Evolutionary conservation across 177 flowering plant species (phyloP), one percentile per base, ranked within the genome.

Genomic region (Vitis hybrid): DNA sequence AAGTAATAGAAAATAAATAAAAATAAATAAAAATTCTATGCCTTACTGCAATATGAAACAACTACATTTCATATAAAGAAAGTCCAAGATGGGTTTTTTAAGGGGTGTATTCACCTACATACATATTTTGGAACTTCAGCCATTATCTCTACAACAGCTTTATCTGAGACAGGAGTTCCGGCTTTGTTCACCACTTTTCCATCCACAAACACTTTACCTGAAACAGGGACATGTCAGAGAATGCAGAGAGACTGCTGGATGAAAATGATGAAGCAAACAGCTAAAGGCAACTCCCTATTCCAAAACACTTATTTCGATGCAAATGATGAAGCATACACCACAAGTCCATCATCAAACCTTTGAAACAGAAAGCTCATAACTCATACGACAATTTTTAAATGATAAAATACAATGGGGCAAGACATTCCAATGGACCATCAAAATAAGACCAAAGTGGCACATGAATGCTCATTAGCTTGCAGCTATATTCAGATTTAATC

Each of bases 71-170:
- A 52, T 51, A 49, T 10, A 17, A 24, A 24, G 15, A 60, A 54
- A 49, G 18, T 60, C 27, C 66, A 60, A 56, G 24, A 51, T 49
- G 14, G 60, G 60, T 48, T 56, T 56, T 51, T 27, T 70, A 71
- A 30, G 48, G 65, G 67, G 80, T 78, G 68, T 81, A 81, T 83
- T 93, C 94, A 95, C 99, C 99, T 93, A 87, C 99, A 95, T 89
- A 95, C 99, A 80, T 90, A 95, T 95, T 93, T 95, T 61, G 99
- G 99, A 77, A 90, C 74, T 83, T 89, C 91, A 60, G 96, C 99
- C 50, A n/a, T 85, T 75, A 95, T 95, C 84, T 95, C 92, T 52
- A 95, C 91, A 67, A 78, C 68, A 54, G 97, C 79, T 72, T 88
- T 84, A 57, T 91, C 92, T 30, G 94, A 81, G 27, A 93, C 85